A percentile compares a stretch with the other conserved stretches of the same genome.
Conservation (phyloP, 2,329 filamentous ascomycete genomes). For the Exutisphaerella laricina region DNA sequence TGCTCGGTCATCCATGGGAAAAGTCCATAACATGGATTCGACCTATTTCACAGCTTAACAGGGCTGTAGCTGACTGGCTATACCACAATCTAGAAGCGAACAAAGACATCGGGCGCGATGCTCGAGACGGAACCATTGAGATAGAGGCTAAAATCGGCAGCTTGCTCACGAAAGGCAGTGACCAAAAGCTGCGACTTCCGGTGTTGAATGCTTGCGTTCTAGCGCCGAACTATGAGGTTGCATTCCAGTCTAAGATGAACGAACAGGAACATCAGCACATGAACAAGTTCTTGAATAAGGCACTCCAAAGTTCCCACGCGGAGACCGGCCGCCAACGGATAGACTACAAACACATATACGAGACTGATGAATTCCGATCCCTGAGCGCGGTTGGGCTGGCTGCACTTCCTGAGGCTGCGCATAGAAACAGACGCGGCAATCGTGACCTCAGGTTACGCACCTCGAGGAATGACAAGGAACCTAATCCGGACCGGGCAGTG, state of each 20-base stretch:
- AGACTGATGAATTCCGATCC: slow-evolving; percentile 79
- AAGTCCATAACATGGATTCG: slow-evolving; percentile 26
- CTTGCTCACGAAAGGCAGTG: slow-evolving; percentile 66
- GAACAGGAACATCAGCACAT: slow-evolving; percentile 73
- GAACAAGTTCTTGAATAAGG: slow-evolving; percentile 77
- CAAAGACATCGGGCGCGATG: slow-evolving; percentile 53
- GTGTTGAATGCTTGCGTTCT: slow-evolving; percentile 68
- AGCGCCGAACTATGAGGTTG: slow-evolving; percentile 47
- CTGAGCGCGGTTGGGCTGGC: slow-evolving; percentile 56
- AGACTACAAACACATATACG: slow-evolving; percentile 73
- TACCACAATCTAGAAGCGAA: slow-evolving; percentile 19
- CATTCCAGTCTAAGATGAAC: slow-evolving; percentile 88
- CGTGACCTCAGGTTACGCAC: slow-evolving; percentile 60
- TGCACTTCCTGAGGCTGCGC: slow-evolving; percentile 49
- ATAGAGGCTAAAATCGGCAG: slow-evolving; percentile 91
- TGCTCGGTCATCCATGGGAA: slow-evolving; percentile 29
- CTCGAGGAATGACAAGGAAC: slow-evolving; percentile 59
- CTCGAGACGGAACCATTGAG: slow-evolving; percentile 69
- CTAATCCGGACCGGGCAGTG: too few relatives aligned
- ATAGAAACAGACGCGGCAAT: slow-evolving; percentile 29
- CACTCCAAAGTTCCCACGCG: slow-evolving; percentile 40
- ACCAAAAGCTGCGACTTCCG: slow-evolving; percentile 61
- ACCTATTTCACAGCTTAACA: slow-evolving; percentile 23
- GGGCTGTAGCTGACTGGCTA: slow-evolving; percentile 28
- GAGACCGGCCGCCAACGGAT: slow-evolving; percentile 54